Evolutionary conservation across 108 stramenopile species (phyloP).

Genomic region (Stephanodiscus minutulus): DNA sequence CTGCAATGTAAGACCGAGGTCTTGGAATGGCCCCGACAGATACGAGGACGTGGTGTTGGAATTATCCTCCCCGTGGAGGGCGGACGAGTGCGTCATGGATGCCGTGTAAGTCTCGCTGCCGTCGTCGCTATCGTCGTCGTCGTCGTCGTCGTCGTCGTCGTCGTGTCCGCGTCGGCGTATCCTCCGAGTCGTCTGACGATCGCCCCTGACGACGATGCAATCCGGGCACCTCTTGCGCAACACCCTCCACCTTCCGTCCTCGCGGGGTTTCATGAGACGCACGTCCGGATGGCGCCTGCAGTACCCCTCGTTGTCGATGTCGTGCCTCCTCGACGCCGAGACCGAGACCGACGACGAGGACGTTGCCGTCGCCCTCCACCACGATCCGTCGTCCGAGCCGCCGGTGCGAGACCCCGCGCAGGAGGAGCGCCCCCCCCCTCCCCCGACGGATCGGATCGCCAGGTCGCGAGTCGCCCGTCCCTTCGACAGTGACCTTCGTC

Average conservation of each 20-base stretch:
- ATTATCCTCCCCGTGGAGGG: conserved; percentile 1
- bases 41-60: not conserved
- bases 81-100: not conserved
- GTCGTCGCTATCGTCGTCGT: not conserved
- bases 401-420: too few species aligned
- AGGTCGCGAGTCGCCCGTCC: too few species aligned
- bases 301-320: conserved; percentile 11
- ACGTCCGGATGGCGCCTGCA: conserved; percentile 9
- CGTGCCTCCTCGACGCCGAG: not conserved
- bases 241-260: not conserved
- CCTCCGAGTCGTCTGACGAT: not conserved
- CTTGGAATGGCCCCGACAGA: not conserved
- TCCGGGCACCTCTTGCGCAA: conserved; percentile 1
- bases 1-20: not conserved
- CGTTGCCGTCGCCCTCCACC: conserved; percentile 3
- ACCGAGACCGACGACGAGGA: not conserved
- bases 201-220: not conserved
- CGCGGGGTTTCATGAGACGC: not conserved
- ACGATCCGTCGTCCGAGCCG: not conserved
- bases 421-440: too few species aligned
- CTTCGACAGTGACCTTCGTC: too few species aligned
- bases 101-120: not conserved
- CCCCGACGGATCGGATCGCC: too few species aligned
- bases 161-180: not conserved
- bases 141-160: not conserved